Evolutionary conservation across 2,329 filamentous ascomycete genomes (phyloP).

Genomic region (Paecilomyces variotii): DNA sequence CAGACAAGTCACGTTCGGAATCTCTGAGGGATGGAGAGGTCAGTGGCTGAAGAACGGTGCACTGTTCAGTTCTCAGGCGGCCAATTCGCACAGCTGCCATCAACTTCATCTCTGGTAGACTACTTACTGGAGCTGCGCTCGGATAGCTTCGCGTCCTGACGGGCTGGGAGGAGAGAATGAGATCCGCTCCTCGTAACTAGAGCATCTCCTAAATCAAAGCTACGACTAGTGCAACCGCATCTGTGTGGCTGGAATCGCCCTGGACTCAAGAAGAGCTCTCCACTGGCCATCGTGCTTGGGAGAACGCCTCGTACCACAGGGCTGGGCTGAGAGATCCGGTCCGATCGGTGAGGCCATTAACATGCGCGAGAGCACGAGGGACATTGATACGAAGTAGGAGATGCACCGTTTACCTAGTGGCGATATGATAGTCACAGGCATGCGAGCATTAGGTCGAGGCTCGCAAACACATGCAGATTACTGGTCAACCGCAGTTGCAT

Average conservation of each 20-base stretch:
- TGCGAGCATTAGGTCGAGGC: not conserved
- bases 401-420: not conserved
- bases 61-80: not conserved
- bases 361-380: not conserved
- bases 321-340: not conserved
- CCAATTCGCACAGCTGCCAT: not conserved
- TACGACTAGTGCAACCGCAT: not conserved
- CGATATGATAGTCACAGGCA: not conserved
- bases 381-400: not conserved
- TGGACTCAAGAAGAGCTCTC: not conserved
- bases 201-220: not conserved
- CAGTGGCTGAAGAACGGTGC: not conserved
- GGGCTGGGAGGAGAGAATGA: not conserved
- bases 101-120: not conserved
- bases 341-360: not conserved
- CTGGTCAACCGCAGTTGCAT: not conserved
- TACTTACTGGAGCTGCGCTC: not conserved
- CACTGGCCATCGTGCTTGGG: slow-evolving; percentile 1
- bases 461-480: not conserved
- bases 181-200: not conserved
- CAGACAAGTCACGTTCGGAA: not conserved
- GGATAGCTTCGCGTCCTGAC: not conserved
- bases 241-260: not conserved
- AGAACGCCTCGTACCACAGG: not conserved
- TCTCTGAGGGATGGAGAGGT: not conserved